A percentile compares a stretch with the other conserved stretches of the same genome.
phyloP scores from a whole-genome alignment of 148 eudicot species.

The Simmondsia chinensis region DNA sequence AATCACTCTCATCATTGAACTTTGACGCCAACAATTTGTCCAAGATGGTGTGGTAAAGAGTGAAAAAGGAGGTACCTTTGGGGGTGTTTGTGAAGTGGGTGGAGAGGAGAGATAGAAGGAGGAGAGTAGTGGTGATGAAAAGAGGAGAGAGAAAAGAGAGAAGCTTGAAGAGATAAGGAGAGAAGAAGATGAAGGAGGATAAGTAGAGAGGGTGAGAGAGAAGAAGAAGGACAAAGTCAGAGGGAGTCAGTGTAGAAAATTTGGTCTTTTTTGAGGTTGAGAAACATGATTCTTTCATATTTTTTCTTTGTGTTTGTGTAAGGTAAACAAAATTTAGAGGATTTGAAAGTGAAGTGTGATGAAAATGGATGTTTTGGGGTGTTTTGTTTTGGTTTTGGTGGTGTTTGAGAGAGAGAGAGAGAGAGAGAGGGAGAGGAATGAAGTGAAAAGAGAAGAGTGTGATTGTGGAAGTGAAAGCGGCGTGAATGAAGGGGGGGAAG shows the following conservation, averaged over 20 bases:
- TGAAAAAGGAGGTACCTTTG: constrained; percentile 19
- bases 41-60: constrained; percentile 13
- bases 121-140: constrained; percentile 48
- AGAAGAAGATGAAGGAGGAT: constrained; percentile 71
- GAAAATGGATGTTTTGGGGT: not conserved
- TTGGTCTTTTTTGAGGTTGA: constrained; percentile 1
- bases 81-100: constrained; percentile 8
- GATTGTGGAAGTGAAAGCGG: constrained; percentile 33
- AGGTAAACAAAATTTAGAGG: no score
- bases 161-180: constrained; percentile 66
- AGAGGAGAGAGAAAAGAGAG: constrained; percentile 68
- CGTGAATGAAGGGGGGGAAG: constrained; percentile 55
- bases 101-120: constrained; percentile 29
- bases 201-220: constrained; percentile 57
- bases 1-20: constrained; percentile 13
- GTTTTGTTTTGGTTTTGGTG: not conserved
- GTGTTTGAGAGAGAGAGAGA: not conserved
- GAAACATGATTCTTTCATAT: not conserved
- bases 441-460: constrained; percentile 16
- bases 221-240: constrained; percentile 31
- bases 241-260: constrained; percentile 14
- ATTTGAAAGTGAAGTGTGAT: no score
- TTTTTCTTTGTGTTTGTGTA: not conserved
- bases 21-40: constrained; percentile 14
- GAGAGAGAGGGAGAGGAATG: constrained; percentile 13